These are phyloP conservation scores for Pichia heedii DNA, from an alignment of 805 yeast species.

Conservation along the genomic window DNA sequence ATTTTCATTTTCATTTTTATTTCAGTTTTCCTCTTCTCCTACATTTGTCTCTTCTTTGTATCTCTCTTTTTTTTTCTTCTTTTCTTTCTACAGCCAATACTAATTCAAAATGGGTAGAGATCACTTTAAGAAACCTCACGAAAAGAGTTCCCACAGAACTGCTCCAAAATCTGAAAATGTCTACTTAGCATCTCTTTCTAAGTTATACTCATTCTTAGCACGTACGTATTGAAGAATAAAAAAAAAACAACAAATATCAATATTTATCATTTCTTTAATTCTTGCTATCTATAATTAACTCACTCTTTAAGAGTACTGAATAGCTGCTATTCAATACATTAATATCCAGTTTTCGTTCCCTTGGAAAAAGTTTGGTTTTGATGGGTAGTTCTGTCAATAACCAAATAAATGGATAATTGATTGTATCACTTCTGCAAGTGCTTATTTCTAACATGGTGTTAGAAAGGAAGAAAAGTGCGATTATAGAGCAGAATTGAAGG, in stretches of 20 bases:
- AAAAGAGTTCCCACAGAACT: slow-evolving; percentile 90
- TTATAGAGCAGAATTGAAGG: slow-evolving; percentile 41
- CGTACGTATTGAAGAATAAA: slow-evolving; percentile 63
- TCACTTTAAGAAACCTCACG: slow-evolving; percentile 94
- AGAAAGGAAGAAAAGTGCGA: slow-evolving; percentile 23
- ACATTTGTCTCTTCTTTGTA: no score
- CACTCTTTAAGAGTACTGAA: neutral
- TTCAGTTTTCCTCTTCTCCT: neutral
- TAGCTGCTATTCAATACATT: neutral
- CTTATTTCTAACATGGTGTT: slow-evolving; percentile 7
- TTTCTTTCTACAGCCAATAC: slow-evolving; percentile 1
- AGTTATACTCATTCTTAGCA: slow-evolving; percentile 98
- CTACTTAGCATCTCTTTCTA: slow-evolving; percentile 96
- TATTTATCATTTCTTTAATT: slow-evolving; percentile 12
- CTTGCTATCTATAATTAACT: slow-evolving; percentile 16
- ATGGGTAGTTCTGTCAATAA: neutral
- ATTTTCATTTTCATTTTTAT: no score
- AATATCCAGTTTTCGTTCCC: no score
- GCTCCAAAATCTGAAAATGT: slow-evolving; percentile 99
- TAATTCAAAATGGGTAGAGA: slow-evolving; percentile 81
- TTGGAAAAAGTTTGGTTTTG: neutral
- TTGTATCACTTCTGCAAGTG: slow-evolving; percentile 24
- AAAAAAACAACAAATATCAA: no score
- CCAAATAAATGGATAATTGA: neutral
- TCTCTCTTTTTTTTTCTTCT: neutral